Conservation (phyloP, 208 protist genomes). For the Zelonia costaricensis region DNA sequence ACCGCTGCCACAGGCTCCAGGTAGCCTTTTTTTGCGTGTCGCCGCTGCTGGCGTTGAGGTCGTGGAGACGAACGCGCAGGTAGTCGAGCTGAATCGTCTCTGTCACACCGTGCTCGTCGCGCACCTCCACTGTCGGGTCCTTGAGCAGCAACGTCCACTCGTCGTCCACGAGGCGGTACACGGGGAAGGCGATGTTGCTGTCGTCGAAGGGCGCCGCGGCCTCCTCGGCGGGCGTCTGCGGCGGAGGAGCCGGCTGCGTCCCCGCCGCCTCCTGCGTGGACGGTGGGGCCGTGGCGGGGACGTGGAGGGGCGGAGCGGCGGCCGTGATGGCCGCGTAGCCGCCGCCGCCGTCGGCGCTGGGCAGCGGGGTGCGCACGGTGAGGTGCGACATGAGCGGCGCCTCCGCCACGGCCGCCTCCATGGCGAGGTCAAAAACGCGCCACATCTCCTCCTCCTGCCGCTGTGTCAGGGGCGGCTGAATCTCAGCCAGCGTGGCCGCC, state of each 20-base stretch:
- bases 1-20: slow-evolving; percentile 2
- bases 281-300: slow-evolving; percentile 8
- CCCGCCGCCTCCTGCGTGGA: neutral
- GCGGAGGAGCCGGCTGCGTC: neutral
- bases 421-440: slow-evolving; percentile 75
- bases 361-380: slow-evolving; percentile 44
- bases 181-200: slow-evolving; percentile 55
- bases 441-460: slow-evolving; percentile 76
- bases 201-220: slow-evolving; percentile 18
- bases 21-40: slow-evolving; percentile 6
- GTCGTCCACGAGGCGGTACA: slow-evolving; percentile 70
- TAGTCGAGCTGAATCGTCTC: slow-evolving; percentile 78
- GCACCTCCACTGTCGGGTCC: slow-evolving; percentile 67
- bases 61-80: slow-evolving; percentile 58
- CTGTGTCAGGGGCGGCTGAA: slow-evolving; percentile 50
- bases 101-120: slow-evolving; percentile 52
- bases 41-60: slow-evolving; percentile 9
- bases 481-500: slow-evolving; percentile 64
- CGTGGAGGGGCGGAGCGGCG: neutral
- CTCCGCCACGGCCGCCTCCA: slow-evolving; percentile 66
- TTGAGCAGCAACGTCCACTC: slow-evolving; percentile 88
- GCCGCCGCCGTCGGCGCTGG: slow-evolving; percentile 13
- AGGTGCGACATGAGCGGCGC: slow-evolving; percentile 59
- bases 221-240: neutral
- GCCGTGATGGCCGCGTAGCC: slow-evolving; percentile 6